These are phyloP conservation scores for Elasticomyces elasticus DNA, from an alignment of 495 filamentous ascomycete species.

Conservation along the genomic window DNA sequence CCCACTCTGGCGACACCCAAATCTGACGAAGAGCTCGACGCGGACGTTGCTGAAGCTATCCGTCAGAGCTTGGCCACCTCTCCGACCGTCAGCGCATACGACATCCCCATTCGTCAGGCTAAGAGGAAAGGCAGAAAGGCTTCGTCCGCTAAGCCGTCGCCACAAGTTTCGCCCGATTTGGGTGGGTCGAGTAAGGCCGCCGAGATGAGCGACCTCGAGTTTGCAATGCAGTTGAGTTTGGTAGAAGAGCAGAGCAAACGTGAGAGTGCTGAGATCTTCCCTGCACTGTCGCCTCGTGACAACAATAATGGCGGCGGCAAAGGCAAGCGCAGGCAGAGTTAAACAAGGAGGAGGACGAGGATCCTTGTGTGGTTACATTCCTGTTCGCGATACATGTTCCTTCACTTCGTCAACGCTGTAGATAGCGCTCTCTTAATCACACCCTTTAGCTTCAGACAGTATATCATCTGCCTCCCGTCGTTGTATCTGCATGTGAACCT, in stretches of 20 bases:
- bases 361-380: background rate
- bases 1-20: conserved; percentile 21
- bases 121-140: conserved; percentile 23
- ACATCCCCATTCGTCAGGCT: conserved; percentile 32
- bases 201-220: conserved; percentile 68
- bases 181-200: conserved; percentile 25
- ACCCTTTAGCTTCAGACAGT: too few relatives aligned
- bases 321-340: conserved; percentile 29
- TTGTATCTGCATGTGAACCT: too few relatives aligned
- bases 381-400: background rate
- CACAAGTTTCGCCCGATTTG: conserved; percentile 11
- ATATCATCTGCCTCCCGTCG: too few relatives aligned
- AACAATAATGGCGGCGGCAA: conserved; percentile 30
- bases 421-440: background rate
- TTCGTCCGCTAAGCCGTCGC: conserved; percentile 14
- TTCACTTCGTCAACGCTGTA: background rate
- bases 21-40: conserved; percentile 54
- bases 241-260: conserved; percentile 59
- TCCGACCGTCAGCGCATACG: conserved; percentile 10
- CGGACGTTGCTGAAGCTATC: conserved; percentile 72
- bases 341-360: background rate
- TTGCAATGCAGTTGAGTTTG: conserved; percentile 75
- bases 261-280: conserved; percentile 45
- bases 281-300: conserved; percentile 27
- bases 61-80: conserved; percentile 56